Percentiles rank a stretch among this genome's conserved stretches.
These are phyloP conservation scores for Penicillium sp. DNA, from an alignment of 2,329 filamentous ascomycete genomes.

Conservation along the genomic window DNA sequence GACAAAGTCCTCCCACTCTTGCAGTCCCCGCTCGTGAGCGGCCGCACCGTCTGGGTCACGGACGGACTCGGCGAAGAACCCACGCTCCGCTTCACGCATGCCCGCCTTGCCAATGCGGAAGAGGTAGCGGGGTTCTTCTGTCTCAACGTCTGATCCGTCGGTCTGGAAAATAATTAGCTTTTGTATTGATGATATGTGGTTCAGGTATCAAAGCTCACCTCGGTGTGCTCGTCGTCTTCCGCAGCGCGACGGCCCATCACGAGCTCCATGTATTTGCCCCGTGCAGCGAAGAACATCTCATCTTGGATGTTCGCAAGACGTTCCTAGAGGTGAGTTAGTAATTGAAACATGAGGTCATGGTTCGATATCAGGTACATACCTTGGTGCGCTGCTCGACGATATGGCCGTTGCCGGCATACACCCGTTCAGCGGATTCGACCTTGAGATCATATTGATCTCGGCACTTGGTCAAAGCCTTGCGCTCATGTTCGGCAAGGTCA, in stretches of 20 bases:
- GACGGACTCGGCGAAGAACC: slow-evolving; percentile 40
- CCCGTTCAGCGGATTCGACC: slow-evolving; percentile 32
- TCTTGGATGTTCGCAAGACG: slow-evolving; percentile 18
- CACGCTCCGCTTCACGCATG: slow-evolving; percentile 31
- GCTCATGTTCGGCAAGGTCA: slow-evolving; percentile 32
- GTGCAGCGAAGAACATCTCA: slow-evolving; percentile 21
- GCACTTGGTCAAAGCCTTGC: slow-evolving; percentile 31
- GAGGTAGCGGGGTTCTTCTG: slow-evolving; percentile 28
- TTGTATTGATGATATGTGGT: not conserved
- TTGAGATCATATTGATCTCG: slow-evolving; percentile 38
- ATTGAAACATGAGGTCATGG: not conserved
- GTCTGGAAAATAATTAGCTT: slow-evolving; percentile 22
- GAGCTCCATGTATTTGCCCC: slow-evolving; percentile 24
- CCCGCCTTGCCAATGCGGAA: slow-evolving; percentile 26
- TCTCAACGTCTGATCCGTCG: slow-evolving; percentile 35
- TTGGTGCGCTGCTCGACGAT: slow-evolving; percentile 37
- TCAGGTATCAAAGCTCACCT: slow-evolving; percentile 16
- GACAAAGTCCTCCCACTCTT: slow-evolving; percentile 45
- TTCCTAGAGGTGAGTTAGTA: slow-evolving; percentile 12
- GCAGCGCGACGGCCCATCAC: slow-evolving; percentile 21
- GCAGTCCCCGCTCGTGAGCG: slow-evolving; percentile 37
- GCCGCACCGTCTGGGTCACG: slow-evolving; percentile 38
- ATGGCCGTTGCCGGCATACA: slow-evolving; percentile 35
- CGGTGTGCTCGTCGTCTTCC: slow-evolving; percentile 30
- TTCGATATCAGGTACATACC: slow-evolving; percentile 23